Percentiles rank a stretch among this genome's conserved stretches.
These are phyloP conservation scores for Monascus purpureus DNA, from an alignment of 495 filamentous ascomycete genomes.

Conservation along the genomic window DNA sequence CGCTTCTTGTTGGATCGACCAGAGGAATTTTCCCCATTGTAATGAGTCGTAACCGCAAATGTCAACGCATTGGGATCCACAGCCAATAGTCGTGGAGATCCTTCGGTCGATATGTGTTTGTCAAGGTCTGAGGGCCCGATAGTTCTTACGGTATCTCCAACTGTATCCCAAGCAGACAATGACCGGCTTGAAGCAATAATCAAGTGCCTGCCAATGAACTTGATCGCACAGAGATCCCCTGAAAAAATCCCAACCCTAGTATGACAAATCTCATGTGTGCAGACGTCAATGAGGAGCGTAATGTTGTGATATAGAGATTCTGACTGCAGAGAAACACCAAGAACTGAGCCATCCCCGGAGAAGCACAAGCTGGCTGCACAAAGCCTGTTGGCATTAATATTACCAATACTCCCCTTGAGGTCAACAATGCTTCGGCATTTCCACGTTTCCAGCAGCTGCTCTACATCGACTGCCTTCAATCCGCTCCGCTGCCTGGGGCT, in stretches of 20 bases:
- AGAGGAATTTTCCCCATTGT: neutral
- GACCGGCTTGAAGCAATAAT: slow-evolving; percentile 22
- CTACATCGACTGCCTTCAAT: slow-evolving; percentile 37
- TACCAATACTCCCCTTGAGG: slow-evolving; percentile 25
- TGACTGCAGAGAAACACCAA: slow-evolving; percentile 44
- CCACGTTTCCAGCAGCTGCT: slow-evolving; percentile 53
- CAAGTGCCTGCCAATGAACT: slow-evolving; percentile 22
- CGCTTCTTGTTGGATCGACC: slow-evolving; percentile 8
- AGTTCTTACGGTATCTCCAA: slow-evolving; percentile 24
- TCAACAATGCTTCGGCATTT: slow-evolving; percentile 47
- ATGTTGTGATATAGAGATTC: slow-evolving; percentile 11
- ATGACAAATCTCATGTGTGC: slow-evolving; percentile 18
- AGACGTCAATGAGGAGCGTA: slow-evolving; percentile 23
- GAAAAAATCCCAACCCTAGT: slow-evolving; percentile 18
- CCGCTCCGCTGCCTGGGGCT: slow-evolving; percentile 50
- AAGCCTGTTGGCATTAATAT: slow-evolving; percentile 19
- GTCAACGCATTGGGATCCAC: slow-evolving; percentile 22
- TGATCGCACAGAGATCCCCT: slow-evolving; percentile 15
- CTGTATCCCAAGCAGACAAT: slow-evolving; percentile 29
- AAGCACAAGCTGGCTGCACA: slow-evolving; percentile 40
- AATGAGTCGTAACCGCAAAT: slow-evolving; percentile 17
- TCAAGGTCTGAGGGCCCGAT: slow-evolving; percentile 7
- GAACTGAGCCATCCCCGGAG: slow-evolving; percentile 75
- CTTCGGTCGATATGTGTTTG: neutral
- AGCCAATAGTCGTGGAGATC: slow-evolving; percentile 14